A percentile compares a stretch with the other conserved stretches of the same genome.
phyloP scores from a whole-genome alignment of 768 basidiomycete species.

The Tubosaeta brunneosetosa region DNA sequence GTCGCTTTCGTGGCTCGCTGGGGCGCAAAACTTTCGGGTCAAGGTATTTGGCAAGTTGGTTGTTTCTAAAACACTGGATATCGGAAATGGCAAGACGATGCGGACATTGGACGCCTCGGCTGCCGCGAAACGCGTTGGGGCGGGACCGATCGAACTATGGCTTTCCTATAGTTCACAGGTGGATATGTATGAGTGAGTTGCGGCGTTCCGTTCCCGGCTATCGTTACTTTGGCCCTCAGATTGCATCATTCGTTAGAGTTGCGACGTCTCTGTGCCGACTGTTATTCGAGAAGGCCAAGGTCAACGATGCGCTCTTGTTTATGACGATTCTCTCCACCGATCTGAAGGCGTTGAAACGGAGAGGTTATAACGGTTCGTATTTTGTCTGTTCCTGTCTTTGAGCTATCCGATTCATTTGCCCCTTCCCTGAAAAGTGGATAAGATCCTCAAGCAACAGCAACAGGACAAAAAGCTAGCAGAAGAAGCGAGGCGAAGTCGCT shows the following conservation, averaged over 20 bases:
- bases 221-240: background rate
- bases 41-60: slow-evolving; percentile 60
- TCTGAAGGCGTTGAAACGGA: slow-evolving; percentile 68
- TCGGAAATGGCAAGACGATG: slow-evolving; percentile 45
- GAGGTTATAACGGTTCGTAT: slow-evolving; percentile 76
- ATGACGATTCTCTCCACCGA: slow-evolving; percentile 95
- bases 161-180: slow-evolving; percentile 68
- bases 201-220: background rate
- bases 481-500: slow-evolving; percentile 32
- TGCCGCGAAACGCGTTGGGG: slow-evolving; percentile 49
- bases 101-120: slow-evolving; percentile 71
- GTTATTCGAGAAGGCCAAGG: slow-evolving; percentile 71
- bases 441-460: slow-evolving; percentile 82
- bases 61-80: slow-evolving; percentile 56
- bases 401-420: slow-evolving; percentile 9
- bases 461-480: slow-evolving; percentile 58
- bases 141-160: slow-evolving; percentile 70
- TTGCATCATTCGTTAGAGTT: slow-evolving; percentile 46
- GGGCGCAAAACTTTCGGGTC: slow-evolving; percentile 63
- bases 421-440: slow-evolving; percentile 56
- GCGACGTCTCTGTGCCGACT: slow-evolving; percentile 78
- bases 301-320: slow-evolving; percentile 84
- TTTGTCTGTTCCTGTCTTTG: background rate
- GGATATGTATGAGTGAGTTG: slow-evolving; percentile 89
- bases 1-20: slow-evolving; percentile 62